Evolutionary conservation across 2,329 filamentous ascomycete species (phyloP), one percentile per base, ranked within the genome.

Genomic region (Arthrinium puccinioides): DNA sequence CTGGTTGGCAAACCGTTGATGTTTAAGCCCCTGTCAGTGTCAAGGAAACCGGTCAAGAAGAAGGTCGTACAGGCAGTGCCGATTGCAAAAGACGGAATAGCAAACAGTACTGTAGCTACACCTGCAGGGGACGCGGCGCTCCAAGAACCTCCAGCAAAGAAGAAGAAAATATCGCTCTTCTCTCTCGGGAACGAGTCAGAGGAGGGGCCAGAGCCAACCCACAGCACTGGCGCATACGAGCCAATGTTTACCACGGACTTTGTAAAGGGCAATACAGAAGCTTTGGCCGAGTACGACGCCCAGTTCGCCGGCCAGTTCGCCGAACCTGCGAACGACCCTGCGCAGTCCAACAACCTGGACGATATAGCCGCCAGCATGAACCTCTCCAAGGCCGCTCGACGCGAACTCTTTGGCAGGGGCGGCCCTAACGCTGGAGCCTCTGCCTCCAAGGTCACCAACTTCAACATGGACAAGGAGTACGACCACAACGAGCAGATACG

Each of bases 391-490:
- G 72, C 84, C 0, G 82, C 87, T 46, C 74, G 82, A 27, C 81
- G 90, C 28, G 88, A 94, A 55, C 76, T 97, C 4, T 90, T 97
- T 54, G 90, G 90, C 2, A 83, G 89, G 5, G 59, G 60, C 16
- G 70, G 70, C 16, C 53, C 57, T 30, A 49, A 53, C 13, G 51
- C 58, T 7, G 30, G 19, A 7, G n/a, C 20, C 6, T 66, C 74
- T n/a, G 69, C 69, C 3, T 69, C 76, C n/a, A 80, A 76, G 29
- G 73, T 95, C 25, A 73, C 89, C 45, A 88, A 84, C 52, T 95
- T 96, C 72, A 87, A 94, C 63, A 89, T 87, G 46, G 87, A 94
- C 56, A 66, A 70, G 40, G 89, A 96, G 63, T 97, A 97, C 59
- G 76, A 74, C 18, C 78, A 84, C 51, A 97, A 97, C 59, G 85